Conservation (phyloP, 179 eudicot species). For the Gypsophila paniculata region DNA sequence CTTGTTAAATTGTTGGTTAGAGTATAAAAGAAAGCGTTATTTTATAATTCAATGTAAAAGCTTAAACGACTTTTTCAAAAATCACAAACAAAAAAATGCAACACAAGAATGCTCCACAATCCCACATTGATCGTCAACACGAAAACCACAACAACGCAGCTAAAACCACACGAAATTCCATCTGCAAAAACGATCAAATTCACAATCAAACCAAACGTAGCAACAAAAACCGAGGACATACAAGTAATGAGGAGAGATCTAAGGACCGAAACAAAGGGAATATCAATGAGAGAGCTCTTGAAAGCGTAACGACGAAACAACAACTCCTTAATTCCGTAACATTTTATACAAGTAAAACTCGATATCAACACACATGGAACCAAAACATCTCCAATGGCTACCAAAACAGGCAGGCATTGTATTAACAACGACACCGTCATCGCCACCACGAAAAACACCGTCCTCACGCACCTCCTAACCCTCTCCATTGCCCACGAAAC, state of each 20-base stretch:
- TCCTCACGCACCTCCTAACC: slow-evolving; percentile 50
- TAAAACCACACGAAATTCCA: not conserved
- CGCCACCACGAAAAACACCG: slow-evolving; percentile 75
- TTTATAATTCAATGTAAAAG: too few species aligned
- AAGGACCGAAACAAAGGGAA: slow-evolving; percentile 74
- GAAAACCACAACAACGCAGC: not conserved
- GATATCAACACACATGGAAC: slow-evolving; percentile 62
- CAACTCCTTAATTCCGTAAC: slow-evolving; percentile 57
- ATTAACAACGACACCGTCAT: slow-evolving; percentile 72
- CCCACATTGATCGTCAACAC: not conserved
- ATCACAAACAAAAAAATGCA: too few species aligned
- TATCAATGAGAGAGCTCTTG: slow-evolving; percentile 70
- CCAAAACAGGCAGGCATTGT: slow-evolving; percentile 57
- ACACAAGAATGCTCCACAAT: not conserved
- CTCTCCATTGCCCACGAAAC: slow-evolving; percentile 35
- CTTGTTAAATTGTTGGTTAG: too few species aligned
- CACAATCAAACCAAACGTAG: not conserved
- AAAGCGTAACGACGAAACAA: slow-evolving; percentile 54
- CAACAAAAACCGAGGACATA: slow-evolving; percentile 24
- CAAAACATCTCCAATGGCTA: slow-evolving; percentile 64
- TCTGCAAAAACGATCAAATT: not conserved
- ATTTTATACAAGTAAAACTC: slow-evolving; percentile 67
- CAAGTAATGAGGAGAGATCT: slow-evolving; percentile 81
- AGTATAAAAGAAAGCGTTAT: too few species aligned
- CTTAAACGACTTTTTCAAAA: too few species aligned